Evolutionary conservation across 78 protist genomes (phyloP).

Genomic region (Speleostelium caveatum): DNA sequence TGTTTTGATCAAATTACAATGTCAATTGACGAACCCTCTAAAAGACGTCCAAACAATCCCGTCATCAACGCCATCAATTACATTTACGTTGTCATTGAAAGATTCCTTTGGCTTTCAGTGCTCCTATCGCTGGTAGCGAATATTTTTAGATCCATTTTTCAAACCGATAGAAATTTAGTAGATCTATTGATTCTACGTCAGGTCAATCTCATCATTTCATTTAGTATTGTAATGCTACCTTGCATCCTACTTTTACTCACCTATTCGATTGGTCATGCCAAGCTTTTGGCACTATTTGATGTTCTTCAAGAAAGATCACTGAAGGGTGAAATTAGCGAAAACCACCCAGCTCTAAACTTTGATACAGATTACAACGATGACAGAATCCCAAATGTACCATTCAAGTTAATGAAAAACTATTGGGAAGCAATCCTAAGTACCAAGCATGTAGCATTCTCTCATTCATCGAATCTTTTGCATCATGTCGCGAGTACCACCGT

Average conservation of each 20-base stretch:
- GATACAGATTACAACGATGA: conserved; percentile 49
- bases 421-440: conserved; percentile 60
- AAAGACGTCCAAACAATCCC: conserved; percentile 45
- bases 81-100: conserved; percentile 41
- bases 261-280: conserved; percentile 68
- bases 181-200: conserved; percentile 55
- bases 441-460: conserved; percentile 73
- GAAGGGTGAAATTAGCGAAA: conserved; percentile 56
- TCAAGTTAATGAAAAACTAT: conserved; percentile 47
- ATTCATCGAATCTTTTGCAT: conserved; percentile 54
- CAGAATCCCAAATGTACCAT: conserved; percentile 47
- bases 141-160: conserved; percentile 46
- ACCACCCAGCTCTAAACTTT: conserved; percentile 67
- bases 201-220: conserved; percentile 60
- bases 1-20: conserved; percentile 12
- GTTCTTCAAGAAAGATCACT: conserved; percentile 61
- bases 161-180: conserved; percentile 25
- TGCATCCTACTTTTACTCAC: conserved; percentile 24
- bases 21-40: conserved; percentile 11
- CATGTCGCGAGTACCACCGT: conserved; percentile 55
- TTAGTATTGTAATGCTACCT: conserved; percentile 68
- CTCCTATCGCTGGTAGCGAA: conserved; percentile 44
- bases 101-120: conserved; percentile 58
- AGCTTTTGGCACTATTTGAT: conserved; percentile 67
- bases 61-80: conserved; percentile 69